Percentiles rank a stretch among this genome's conserved stretches.
These are phyloP conservation scores for Globisporangium parvum DNA, from an alignment of 352 stramenopile species.

Conservation along the genomic window DNA sequence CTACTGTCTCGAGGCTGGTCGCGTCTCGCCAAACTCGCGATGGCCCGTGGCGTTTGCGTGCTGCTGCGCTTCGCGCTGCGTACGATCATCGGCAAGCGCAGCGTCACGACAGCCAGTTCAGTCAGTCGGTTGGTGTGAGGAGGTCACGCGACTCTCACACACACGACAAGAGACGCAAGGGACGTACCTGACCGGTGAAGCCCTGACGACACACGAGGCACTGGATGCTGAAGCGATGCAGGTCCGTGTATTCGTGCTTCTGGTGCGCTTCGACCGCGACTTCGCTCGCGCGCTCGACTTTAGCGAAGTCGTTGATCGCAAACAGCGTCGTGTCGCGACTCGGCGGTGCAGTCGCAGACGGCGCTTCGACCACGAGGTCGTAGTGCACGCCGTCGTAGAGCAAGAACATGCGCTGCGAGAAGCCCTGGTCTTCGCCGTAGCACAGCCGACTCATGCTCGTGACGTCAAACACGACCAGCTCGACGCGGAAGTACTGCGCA, in stretches of 20 bases:
- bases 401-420: constrained; percentile 78
- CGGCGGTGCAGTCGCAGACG: constrained; percentile 36
- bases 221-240: constrained; percentile 65
- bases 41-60: constrained; percentile 64
- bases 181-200: constrained; percentile 56
- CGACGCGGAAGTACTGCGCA: constrained; percentile 64
- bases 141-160: too few species aligned
- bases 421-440: constrained; percentile 78
- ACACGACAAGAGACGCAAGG: too few species aligned
- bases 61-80: constrained; percentile 47
- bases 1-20: constrained; percentile 8
- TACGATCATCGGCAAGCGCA: not conserved
- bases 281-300: constrained; percentile 75
- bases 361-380: constrained; percentile 65
- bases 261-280: constrained; percentile 78
- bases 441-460: constrained; percentile 81
- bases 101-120: not conserved
- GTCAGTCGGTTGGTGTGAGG: too few species aligned
- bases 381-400: constrained; percentile 87
- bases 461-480: too few species aligned
- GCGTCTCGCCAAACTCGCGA: constrained; percentile 70
- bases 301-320: constrained; percentile 80
- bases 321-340: constrained; percentile 62
- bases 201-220: constrained; percentile 59
- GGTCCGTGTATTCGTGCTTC: constrained; percentile 80